Evolutionary conservation across 129 eudicot species (phyloP).

Genomic region (Arctium lappa): DNA sequence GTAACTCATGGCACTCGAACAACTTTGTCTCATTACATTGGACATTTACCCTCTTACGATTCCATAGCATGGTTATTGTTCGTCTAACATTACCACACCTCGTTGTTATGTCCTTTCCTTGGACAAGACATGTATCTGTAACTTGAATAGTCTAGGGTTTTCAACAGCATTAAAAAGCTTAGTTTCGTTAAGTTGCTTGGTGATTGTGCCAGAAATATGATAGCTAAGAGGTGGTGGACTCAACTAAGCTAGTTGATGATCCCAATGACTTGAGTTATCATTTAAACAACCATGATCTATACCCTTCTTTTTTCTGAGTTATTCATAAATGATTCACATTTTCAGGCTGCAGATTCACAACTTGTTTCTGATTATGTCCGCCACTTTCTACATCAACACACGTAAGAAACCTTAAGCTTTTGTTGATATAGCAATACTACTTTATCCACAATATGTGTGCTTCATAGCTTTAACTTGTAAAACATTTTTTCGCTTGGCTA

Average conservation of each 20-base stretch:
- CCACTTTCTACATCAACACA: slow-evolving; percentile 68
- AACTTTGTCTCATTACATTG: no score
- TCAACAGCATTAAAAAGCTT: no score
- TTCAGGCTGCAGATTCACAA: slow-evolving; percentile 74
- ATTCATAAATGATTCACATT: neutral
- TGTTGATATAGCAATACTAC: neutral
- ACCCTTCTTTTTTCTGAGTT: neutral
- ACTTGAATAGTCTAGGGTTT: no score
- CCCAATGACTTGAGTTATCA: neutral
- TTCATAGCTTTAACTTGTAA: no score
- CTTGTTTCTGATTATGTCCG: slow-evolving; percentile 69
- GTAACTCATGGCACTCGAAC: no score
- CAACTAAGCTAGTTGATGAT: neutral
- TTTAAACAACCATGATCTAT: neutral
- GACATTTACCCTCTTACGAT: neutral
- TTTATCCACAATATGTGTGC: neutral
- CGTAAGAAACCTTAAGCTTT: slow-evolving; percentile 36
- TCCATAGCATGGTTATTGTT: no score
- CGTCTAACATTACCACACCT: no score
- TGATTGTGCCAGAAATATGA: neutral
- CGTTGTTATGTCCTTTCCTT: neutral
- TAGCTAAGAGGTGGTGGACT: neutral
- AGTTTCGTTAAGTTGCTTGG: neutral
- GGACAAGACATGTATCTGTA: neutral
- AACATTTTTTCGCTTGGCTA: neutral